These are phyloP conservation scores for Podila horticola DNA, from an alignment of 192 early-diverging fungal species.

Conservation along the genomic window DNA sequence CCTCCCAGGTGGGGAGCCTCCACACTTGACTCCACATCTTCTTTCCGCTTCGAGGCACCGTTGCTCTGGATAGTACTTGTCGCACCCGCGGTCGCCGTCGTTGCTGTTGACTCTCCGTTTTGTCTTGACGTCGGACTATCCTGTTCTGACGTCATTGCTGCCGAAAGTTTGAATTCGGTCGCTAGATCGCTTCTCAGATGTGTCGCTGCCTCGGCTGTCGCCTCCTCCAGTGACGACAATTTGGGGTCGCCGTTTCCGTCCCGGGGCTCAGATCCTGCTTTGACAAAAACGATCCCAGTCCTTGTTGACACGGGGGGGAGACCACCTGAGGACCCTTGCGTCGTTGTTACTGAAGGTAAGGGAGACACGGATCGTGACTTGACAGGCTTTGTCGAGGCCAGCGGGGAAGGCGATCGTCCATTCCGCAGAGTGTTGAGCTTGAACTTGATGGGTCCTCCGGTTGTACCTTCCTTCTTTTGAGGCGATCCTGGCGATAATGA, in stretches of 20 bases:
- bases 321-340: neutral
- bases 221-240: neutral
- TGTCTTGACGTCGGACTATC: neutral
- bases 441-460: slow-evolving; percentile 35
- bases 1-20: too few species aligned
- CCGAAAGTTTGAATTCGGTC: slow-evolving; percentile 24
- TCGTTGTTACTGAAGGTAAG: slow-evolving; percentile 13
- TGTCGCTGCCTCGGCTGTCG: slow-evolving; percentile 18
- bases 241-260: slow-evolving; percentile 1
- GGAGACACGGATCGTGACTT: slow-evolving; percentile 34
- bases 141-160: neutral
- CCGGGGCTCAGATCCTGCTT: slow-evolving; percentile 15
- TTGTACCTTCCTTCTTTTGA: slow-evolving; percentile 2
- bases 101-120: too few species aligned
- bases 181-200: slow-evolving; percentile 46
- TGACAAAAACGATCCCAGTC: slow-evolving; percentile 38
- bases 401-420: slow-evolving; percentile 39
- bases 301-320: slow-evolving; percentile 21
- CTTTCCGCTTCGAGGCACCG: too few species aligned
- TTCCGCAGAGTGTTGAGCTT: slow-evolving; percentile 33
- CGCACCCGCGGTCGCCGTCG: too few species aligned
- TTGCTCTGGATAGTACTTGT: too few species aligned
- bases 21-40: too few species aligned
- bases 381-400: slow-evolving; percentile 4
- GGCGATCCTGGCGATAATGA: slow-evolving; percentile 3